phyloP scores from a whole-genome alignment of 805 yeast genomes.

The Kodamaea neixiangensis region DNA sequence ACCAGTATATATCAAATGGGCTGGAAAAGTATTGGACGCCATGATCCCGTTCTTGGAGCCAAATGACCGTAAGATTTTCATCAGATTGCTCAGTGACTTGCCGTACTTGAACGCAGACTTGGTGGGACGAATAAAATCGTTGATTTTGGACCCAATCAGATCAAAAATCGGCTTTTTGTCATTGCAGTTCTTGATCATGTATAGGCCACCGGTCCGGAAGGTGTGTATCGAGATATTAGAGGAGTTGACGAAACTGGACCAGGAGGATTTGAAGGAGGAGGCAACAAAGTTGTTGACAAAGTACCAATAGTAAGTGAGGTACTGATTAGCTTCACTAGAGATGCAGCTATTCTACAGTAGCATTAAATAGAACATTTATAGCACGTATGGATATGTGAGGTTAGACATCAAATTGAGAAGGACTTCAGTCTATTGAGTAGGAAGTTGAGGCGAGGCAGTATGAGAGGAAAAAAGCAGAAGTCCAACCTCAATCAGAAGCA shows the following conservation, averaged over 20 bases:
- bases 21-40: constrained; percentile 69
- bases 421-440: too few relatives aligned
- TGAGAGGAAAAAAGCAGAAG: too few relatives aligned
- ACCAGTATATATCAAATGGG: constrained; percentile 66
- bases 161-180: constrained; percentile 79
- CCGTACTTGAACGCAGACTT: constrained; percentile 70
- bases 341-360: background rate
- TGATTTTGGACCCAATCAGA: constrained; percentile 86
- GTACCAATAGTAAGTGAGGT: constrained; percentile 25
- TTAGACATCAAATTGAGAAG: background rate
- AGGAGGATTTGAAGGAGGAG: constrained; percentile 52
- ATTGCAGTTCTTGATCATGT: constrained; percentile 80
- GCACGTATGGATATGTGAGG: background rate
- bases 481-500: too few relatives aligned
- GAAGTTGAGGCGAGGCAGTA: too few relatives aligned
- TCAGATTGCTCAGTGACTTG: constrained; percentile 82
- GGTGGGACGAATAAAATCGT: constrained; percentile 63
- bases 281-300: constrained; percentile 49
- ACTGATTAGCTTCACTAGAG: background rate
- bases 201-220: constrained; percentile 79
- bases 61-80: constrained; percentile 74
- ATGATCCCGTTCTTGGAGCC: constrained; percentile 83
- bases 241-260: constrained; percentile 45
- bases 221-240: constrained; percentile 51
- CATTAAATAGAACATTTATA: background rate